Conservation (phyloP, 805 yeast species). For the Dipodascus geniculatus region DNA sequence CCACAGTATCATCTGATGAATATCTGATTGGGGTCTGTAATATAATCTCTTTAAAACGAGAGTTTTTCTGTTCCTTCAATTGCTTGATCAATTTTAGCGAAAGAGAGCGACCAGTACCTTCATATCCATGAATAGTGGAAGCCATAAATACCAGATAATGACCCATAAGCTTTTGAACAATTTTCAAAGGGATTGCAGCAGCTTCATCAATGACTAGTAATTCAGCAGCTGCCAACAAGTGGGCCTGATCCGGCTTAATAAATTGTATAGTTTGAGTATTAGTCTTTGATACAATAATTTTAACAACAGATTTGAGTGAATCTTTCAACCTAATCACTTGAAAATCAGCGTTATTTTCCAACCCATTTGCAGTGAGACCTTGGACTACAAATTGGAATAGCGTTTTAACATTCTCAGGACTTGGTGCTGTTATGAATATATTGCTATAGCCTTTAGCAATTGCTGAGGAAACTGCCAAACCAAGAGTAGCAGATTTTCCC, state of each 20-base stretch:
- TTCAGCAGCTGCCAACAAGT: conserved; percentile 95
- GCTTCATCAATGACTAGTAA: conserved; percentile 95
- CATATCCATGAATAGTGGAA: conserved; percentile 96
- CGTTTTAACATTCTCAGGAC: conserved; percentile 96
- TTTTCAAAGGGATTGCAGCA: conserved; percentile 95
- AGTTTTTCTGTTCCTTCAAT: conserved; percentile 63
- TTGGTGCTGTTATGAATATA: conserved; percentile 92
- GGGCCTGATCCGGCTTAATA: conserved; percentile 80
- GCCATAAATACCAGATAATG: conserved; percentile 97
- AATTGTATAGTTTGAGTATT: conserved; percentile 97
- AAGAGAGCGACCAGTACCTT: conserved; percentile 96
- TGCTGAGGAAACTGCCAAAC: conserved; percentile 93
- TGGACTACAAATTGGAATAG: conserved; percentile 87
- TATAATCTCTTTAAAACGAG: conserved; percentile 62
- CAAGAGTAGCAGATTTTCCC: conserved; percentile 97
- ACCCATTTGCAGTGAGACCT: conserved; percentile 93
- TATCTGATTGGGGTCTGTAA: conserved; percentile 94
- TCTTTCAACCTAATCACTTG: conserved; percentile 94
- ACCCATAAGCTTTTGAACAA: conserved; percentile 82
- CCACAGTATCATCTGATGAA: conserved; percentile 95
- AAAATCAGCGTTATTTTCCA: conserved; percentile 87
- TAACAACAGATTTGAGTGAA: conserved; percentile 90
- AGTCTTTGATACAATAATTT: conserved; percentile 86
- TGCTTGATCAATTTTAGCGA: conserved; percentile 90
- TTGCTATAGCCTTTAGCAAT: conserved; percentile 92